A percentile compares a stretch with the other conserved stretches of the same genome.
phyloP scores from a whole-genome alignment of 805 yeast species.

The Nakazawaea ambrosiae region DNA sequence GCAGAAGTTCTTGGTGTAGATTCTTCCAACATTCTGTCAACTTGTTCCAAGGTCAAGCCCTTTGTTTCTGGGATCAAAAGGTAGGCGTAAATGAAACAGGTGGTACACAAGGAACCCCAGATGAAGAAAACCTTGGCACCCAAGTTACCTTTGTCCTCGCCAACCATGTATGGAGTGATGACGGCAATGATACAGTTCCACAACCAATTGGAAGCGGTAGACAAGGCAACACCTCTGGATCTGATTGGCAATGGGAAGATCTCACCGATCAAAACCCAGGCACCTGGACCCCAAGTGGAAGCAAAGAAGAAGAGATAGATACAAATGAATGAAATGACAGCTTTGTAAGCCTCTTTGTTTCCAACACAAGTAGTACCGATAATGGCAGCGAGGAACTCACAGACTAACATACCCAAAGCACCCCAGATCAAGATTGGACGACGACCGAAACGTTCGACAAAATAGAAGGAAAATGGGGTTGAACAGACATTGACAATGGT shows the following conservation, averaged over 20 bases:
- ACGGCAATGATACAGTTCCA: slow-evolving; percentile 74
- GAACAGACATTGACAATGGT: slow-evolving; percentile 45
- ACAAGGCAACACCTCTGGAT: slow-evolving; percentile 63
- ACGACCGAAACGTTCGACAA: slow-evolving; percentile 56
- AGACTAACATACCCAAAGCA: slow-evolving; percentile 39
- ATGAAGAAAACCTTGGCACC: slow-evolving; percentile 64
- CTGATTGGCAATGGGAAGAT: slow-evolving; percentile 67
- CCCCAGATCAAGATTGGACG: slow-evolving; percentile 42
- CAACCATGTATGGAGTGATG: slow-evolving; percentile 68
- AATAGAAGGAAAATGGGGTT: slow-evolving; percentile 48
- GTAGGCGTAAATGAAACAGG: slow-evolving; percentile 58
- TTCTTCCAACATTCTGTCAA: slow-evolving; percentile 41
- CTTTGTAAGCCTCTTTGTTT: slow-evolving; percentile 21
- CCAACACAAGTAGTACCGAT: slow-evolving; percentile 24
- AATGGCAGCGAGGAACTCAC: slow-evolving; percentile 54
- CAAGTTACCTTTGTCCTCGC: slow-evolving; percentile 52
- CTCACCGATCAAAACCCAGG: slow-evolving; percentile 62
- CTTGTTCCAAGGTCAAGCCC: slow-evolving; percentile 78
- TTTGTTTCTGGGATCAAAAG: slow-evolving; percentile 73
- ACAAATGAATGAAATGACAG: slow-evolving; percentile 38
- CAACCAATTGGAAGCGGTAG: slow-evolving; percentile 76
- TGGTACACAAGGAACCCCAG: slow-evolving; percentile 47
- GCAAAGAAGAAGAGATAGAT: slow-evolving; percentile 72
- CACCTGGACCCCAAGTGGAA: slow-evolving; percentile 78
- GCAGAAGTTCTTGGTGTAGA: slow-evolving; percentile 27